These are phyloP conservation scores for Triticum dicoccoides DNA, from an alignment of 176 grass and related monocot species.

Conservation along the genomic window DNA sequence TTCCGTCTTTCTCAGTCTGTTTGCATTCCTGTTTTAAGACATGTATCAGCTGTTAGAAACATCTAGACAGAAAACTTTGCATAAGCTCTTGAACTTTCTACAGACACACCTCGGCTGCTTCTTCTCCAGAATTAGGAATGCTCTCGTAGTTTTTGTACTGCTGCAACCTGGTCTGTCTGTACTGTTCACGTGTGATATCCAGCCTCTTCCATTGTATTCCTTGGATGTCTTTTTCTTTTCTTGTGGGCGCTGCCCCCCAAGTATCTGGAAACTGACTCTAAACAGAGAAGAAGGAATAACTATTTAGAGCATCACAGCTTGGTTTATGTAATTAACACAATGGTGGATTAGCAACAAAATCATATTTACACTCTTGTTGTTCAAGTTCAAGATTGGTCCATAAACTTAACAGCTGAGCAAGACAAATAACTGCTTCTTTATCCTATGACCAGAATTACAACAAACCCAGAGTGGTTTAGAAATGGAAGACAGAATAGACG, in stretches of 20 bases:
- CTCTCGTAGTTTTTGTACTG: constrained; percentile 94
- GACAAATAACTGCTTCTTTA: neutral
- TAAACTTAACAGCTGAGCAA: neutral
- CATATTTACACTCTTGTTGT: neutral
- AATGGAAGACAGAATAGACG: neutral
- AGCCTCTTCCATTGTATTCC: constrained; percentile 79
- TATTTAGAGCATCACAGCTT: constrained; percentile 12
- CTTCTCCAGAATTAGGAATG: constrained; percentile 66
- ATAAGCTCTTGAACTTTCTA: neutral
- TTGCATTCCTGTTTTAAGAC: constrained; percentile 64
- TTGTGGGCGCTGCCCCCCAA: constrained; percentile 52
- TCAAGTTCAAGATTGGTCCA: neutral
- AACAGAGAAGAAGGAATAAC: constrained; percentile 7
- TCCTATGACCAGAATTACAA: neutral
- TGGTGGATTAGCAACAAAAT: neutral
- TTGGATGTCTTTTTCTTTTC: constrained; percentile 87
- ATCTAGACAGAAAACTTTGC: neutral
- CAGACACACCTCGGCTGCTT: constrained; percentile 61
- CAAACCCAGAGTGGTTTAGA: constrained; percentile 7
- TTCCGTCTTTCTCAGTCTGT: constrained; percentile 58
- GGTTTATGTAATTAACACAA: constrained; percentile 9
- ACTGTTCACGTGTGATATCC: constrained; percentile 64
- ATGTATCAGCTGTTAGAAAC: constrained; percentile 25
- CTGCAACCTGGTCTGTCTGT: constrained; percentile 70
- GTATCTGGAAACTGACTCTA: constrained; percentile 72